These are phyloP conservation scores for Cercospora sp. DNA, from an alignment of 2,329 filamentous ascomycete species.

Conservation along the genomic window DNA sequence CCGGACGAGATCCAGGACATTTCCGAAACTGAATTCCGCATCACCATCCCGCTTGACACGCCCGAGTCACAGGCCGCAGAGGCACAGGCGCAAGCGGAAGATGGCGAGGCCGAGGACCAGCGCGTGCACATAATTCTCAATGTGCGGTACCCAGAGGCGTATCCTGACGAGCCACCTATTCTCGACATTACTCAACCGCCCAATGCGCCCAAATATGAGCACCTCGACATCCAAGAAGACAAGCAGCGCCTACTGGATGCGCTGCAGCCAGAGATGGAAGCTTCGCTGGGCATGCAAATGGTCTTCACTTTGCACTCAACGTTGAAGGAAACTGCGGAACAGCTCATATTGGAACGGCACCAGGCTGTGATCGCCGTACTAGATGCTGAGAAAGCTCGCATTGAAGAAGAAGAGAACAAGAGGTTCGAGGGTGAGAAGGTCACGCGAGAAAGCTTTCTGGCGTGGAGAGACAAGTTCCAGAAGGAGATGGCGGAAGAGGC, in stretches of 20 bases:
- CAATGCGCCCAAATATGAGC: conserved; percentile 67
- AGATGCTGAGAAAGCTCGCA: conserved; percentile 58
- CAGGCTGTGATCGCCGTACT: conserved; percentile 58
- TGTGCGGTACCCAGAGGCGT: conserved; percentile 84
- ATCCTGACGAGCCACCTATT: conserved; percentile 82
- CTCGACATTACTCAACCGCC: conserved; percentile 76
- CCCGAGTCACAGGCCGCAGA: conserved; percentile 6
- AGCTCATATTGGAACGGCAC: conserved; percentile 72
- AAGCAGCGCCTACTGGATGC: conserved; percentile 70
- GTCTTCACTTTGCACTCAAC: conserved; percentile 85
- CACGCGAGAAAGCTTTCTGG: conserved; percentile 79
- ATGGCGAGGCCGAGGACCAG: conserved; percentile 57
- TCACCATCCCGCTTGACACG: conserved; percentile 77
- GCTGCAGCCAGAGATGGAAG: conserved; percentile 74
- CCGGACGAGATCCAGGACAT: conserved; percentile 97
- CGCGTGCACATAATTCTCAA: conserved; percentile 74
- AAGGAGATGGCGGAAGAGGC: conserved; percentile 77
- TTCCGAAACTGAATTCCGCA: conserved; percentile 83
- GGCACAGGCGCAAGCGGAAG: neutral
- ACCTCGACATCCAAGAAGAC: conserved; percentile 79
- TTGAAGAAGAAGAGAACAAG: conserved; percentile 88
- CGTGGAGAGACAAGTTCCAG: conserved; percentile 77
- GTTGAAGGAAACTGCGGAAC: conserved; percentile 88
- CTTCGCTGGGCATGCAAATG: conserved; percentile 97
- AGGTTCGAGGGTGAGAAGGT: conserved; percentile 94